Evolutionary conservation across 225 moss, liverwort and hornwort genomes (phyloP).

Genomic region (Bryum argenteum): DNA sequence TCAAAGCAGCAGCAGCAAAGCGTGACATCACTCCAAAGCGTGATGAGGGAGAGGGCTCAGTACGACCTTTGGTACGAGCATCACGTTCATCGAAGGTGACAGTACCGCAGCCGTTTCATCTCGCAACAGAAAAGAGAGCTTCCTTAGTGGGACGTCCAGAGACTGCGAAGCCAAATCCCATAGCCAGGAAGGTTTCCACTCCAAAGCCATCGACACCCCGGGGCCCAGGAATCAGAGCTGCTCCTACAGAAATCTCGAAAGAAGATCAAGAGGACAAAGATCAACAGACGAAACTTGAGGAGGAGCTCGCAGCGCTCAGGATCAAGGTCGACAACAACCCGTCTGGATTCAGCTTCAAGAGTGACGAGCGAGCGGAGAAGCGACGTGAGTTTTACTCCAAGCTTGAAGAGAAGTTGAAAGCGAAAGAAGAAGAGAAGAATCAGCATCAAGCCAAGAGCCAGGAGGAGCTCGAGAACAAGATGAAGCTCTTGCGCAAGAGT

Average conservation of each 20-base stretch:
- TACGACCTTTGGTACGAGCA: constrained; percentile 54
- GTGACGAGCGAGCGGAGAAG: constrained; percentile 87
- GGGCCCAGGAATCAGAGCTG: constrained; percentile 43
- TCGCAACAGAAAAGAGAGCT: constrained; percentile 87
- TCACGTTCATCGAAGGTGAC: constrained; percentile 64
- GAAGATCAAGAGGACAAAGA: constrained; percentile 56
- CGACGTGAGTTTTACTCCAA: constrained; percentile 86
- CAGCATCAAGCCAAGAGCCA: constrained; percentile 87
- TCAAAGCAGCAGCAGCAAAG: constrained; percentile 59
- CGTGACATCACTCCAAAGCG: constrained; percentile 32
- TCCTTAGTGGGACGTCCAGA: constrained; percentile 73
- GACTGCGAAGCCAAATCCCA: constrained; percentile 20
- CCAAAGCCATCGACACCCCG: constrained; percentile 7
- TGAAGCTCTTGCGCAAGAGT: constrained; percentile 86
- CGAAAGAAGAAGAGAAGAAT: constrained; percentile 87
- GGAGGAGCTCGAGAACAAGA: constrained; percentile 87
- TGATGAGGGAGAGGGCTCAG: constrained; percentile 54
- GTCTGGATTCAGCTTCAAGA: constrained; percentile 83
- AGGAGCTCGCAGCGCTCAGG: constrained; percentile 64
- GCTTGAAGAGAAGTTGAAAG: constrained; percentile 80
- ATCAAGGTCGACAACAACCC: constrained; percentile 74
- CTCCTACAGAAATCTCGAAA: constrained; percentile 49
- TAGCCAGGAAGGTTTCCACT: constrained; percentile 32
- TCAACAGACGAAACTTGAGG: constrained; percentile 42
- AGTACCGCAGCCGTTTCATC: constrained; percentile 83